phyloP scores from a whole-genome alignment of 495 filamentous ascomycete genomes.

The Sabuloglossum arenarium region DNA sequence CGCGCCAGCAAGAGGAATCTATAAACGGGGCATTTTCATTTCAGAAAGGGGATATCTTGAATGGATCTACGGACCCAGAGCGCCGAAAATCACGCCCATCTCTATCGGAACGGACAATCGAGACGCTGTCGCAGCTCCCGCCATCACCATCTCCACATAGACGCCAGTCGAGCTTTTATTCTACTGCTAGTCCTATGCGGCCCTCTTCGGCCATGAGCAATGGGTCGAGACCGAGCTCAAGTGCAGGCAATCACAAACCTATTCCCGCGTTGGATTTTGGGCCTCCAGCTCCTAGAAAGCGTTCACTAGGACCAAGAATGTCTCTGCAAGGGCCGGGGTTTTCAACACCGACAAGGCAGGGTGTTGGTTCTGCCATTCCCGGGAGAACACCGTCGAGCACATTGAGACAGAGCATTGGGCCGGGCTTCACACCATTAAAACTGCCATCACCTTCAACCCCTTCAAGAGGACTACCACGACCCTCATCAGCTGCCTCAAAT shows the following conservation, averaged over 20 bases:
- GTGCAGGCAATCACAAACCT: conserved; percentile 9
- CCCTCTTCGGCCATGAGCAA: conserved; percentile 22
- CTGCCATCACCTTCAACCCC: not conserved
- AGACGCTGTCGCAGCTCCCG: conserved; percentile 41
- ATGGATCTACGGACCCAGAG: not conserved
- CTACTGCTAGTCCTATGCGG: conserved; percentile 31
- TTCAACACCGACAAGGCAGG: not conserved
- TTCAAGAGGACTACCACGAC: not conserved
- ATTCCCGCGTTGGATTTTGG: not conserved
- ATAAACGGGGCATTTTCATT: not conserved
- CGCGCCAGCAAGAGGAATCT: not conserved
- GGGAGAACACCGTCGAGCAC: not conserved
- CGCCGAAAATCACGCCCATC: conserved; percentile 25
- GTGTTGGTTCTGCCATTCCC: not conserved
- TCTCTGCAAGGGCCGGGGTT: not conserved
- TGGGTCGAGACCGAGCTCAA: conserved; percentile 26
- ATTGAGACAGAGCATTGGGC: not conserved
- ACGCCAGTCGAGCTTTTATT: conserved; percentile 40
- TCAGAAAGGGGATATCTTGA: not conserved
- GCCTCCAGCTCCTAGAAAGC: not conserved
- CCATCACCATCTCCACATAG: conserved; percentile 37
- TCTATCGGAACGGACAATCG: conserved; percentile 46
- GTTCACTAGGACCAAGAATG: not conserved
- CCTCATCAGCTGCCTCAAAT: not conserved
- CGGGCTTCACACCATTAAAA: not conserved